Base-by-base conservation (phyloP, 1,284 basidiomycete species). In the Microbotryum silenes-acaulis region DNA sequence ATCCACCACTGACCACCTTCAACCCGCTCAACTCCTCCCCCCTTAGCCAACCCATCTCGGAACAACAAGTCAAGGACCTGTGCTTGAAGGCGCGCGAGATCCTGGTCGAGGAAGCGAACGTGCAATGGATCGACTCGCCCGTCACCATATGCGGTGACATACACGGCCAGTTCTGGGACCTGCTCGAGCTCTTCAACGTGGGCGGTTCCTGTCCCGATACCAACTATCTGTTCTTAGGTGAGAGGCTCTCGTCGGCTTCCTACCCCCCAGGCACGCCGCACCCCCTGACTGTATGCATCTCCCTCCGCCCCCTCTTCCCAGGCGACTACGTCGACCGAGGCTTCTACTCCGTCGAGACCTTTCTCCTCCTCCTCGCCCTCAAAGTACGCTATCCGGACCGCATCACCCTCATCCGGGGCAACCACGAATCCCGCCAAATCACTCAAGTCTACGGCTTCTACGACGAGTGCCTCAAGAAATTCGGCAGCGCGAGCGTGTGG, bases 391-490 rank as follows among this genome's bases (percentile, higher is more conserved):
- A 97, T 75, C 93, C 92, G 21, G 96, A 98, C 74, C 85, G 94
- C 53, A 96, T 98, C 74, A 97, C 92, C 0, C 84, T 98, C 68
- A 96, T 98, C 70, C 83, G 94, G 44, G 94, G 94, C 16, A 98
- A 98, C 80, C 94, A 98, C 80, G 94, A 98, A 77, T 93, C 90
- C n/a, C 81, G 94, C 4, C 94, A 98, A 75, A 98, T 98, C 72
- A 97, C 92, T 0, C 94, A 98, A 61, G 94, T 98, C 0, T 98
- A 98, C 76, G 96, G 94, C 16, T 98, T 98, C 76, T 98, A 97
- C 78, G 96, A 98, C 77, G 94, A 98, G 74, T 98, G 94, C 76
- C 87, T 91, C 75, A 80, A 93, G 45, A 98, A 98, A 76, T 98
- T 97, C 73, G 94, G 94, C 7, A 88, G 83, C 71, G 87, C 85